Base-by-base conservation (phyloP, 345 rosid species). In the Raphanus raphanistrum region DNA sequence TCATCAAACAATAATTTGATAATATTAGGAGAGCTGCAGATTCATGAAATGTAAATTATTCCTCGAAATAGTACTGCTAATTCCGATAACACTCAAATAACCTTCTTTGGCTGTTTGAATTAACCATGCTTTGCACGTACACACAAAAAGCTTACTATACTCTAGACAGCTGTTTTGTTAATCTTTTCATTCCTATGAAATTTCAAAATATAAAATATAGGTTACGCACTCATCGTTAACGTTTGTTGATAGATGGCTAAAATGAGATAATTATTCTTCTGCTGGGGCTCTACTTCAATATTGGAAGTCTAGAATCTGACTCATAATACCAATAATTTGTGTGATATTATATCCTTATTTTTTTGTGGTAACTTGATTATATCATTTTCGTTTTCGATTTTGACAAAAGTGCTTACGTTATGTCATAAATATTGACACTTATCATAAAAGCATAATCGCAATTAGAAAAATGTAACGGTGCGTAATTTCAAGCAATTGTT, bases 401-500 rank as follows among this genome's bases (percentile, higher is more conserved):
- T 4, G 61, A 63, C 75, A 63, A 74, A 79, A 79, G 54, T 63
- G 75, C 67, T 63, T 74, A 79, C 82, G 62, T 54, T 26, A 66
- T 45, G 70, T 26, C 38, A 64, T 32, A 8, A 35, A 70, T 41
- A 52, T 36, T 27, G 45, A 58, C 59, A 61, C 9, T 48, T 35
- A 73, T 36, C 29, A 52, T 25, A 36, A 41, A 68, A 52, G 21
- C n/a, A 54, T 50, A 73, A 36, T 54, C 36, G 75, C 82, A 43
- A 69, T 64, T 63, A 25, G 68, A 74, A 38, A 69, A 74, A 69
- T 70, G 55, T 41, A 63, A 64, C 45, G 57, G 76, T 64, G 48
- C 79, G 72, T 57, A 26, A 57, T 69, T 70, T 75, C 68, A 69
- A 75, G 72, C 75, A 63, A 55, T 74, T 79, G 82, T 79, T 80